Evolutionary conservation across 2,329 filamentous ascomycete species (phyloP).

Genomic region (Hymenoscyphus scutula): DNA sequence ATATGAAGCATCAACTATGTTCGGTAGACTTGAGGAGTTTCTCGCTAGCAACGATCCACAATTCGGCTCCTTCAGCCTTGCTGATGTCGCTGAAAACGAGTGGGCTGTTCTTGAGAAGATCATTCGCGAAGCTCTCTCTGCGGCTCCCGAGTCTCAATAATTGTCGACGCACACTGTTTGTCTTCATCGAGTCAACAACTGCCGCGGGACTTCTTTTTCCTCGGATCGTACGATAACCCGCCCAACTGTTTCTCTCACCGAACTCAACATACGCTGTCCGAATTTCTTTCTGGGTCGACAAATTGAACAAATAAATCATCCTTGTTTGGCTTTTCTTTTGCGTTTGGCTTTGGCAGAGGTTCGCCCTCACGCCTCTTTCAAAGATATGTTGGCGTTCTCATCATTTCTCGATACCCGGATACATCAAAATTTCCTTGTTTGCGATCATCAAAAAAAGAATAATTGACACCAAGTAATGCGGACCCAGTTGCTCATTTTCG

Average conservation of each 20-base stretch:
- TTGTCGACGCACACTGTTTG: not conserved
- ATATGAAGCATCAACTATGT: constrained; percentile 20
- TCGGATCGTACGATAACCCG: not conserved
- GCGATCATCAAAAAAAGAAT: not conserved
- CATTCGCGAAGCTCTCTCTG: constrained; percentile 37
- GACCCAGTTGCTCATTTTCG: constrained; percentile 2
- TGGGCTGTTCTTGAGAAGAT: constrained; percentile 50
- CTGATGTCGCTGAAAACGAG: constrained; percentile 46
- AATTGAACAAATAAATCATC: constrained; percentile 3
- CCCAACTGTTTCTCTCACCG: not conserved
- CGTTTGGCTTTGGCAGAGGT: not conserved
- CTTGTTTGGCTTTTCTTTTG: not conserved
- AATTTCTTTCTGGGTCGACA: not conserved
- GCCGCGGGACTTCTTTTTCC: not conserved
- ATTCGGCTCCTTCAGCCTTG: constrained; percentile 45
- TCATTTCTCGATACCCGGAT: constrained; percentile 1
- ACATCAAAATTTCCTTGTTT: not conserved
- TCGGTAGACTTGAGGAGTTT: constrained; percentile 49
- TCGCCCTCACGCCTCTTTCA: not conserved
- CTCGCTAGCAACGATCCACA: constrained; percentile 38
- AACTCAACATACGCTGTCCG: constrained; percentile 2
- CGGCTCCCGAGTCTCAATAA: not conserved
- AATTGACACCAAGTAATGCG: not conserved
- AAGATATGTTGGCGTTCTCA: not conserved
- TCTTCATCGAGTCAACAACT: constrained; percentile 1